These are phyloP conservation scores for Sclerotinia glacialis DNA, from an alignment of 2,329 filamentous ascomycete species.

Conservation along the genomic window DNA sequence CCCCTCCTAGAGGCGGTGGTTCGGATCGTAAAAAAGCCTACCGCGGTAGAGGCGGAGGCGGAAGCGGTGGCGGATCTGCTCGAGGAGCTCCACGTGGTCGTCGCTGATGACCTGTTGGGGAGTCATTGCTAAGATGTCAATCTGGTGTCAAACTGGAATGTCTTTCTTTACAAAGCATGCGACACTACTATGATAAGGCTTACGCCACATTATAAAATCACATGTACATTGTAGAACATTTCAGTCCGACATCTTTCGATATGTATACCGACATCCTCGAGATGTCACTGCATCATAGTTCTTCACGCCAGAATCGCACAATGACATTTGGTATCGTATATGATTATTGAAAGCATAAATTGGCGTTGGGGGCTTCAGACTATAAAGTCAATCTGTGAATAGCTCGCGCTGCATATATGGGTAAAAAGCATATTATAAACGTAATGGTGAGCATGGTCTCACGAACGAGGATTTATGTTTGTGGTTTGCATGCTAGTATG, in stretches of 20 bases:
- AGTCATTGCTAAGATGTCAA: background rate
- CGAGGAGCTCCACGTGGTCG: constrained; percentile 16
- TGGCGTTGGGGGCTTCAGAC: background rate
- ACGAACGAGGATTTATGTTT: background rate
- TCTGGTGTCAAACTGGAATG: background rate
- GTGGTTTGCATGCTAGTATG: background rate
- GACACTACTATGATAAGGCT: constrained; percentile 5
- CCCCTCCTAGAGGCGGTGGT: constrained; percentile 4
- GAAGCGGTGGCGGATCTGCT: constrained; percentile 3
- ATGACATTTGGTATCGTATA: background rate
- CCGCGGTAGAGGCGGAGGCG: constrained; percentile 2
- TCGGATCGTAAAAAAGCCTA: background rate
- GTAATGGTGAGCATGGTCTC: background rate
- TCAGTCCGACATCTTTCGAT: background rate
- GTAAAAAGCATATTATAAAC: no score
- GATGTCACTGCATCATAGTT: background rate
- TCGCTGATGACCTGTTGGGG: background rate
- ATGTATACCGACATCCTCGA: background rate
- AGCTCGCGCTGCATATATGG: background rate
- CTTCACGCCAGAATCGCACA: background rate
- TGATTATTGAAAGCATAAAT: background rate
- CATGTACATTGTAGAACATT: background rate
- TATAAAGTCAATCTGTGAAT: background rate
- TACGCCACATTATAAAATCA: background rate
- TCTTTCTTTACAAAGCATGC: background rate